phyloP scores from a whole-genome alignment of 345 rosid genomes.

The Bruguiera gymnorhiza region DNA sequence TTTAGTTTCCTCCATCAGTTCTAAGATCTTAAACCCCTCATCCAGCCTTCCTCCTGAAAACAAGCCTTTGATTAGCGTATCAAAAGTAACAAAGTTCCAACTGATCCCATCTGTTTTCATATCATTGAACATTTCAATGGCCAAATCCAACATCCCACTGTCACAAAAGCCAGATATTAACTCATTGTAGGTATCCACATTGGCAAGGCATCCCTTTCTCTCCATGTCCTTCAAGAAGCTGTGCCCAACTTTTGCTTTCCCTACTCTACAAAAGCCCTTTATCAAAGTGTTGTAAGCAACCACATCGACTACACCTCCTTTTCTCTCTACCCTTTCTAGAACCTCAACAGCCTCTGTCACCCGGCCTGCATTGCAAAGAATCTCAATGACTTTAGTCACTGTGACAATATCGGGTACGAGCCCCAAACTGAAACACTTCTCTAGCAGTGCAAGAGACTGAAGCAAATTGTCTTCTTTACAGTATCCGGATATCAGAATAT shows the following conservation, averaged over 20 bases:
- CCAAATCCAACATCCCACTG: conserved; percentile 52
- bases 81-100: conserved; percentile 60
- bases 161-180: conserved; percentile 64
- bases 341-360: conserved; percentile 67
- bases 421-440: conserved; percentile 67
- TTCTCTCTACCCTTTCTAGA: conserved; percentile 64
- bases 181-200: conserved; percentile 61
- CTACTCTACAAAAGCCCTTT: conserved; percentile 56
- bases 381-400: conserved; percentile 60
- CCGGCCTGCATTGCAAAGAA: conserved; percentile 63
- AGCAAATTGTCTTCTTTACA: conserved; percentile 64
- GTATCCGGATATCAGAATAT: conserved; percentile 66
- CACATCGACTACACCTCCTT: conserved; percentile 58
- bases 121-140: conserved; percentile 61
- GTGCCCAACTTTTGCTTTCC: conserved; percentile 57
- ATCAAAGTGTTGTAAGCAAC: conserved; percentile 72
- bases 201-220: conserved; percentile 69
- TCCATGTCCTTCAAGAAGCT: conserved; percentile 73
- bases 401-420: conserved; percentile 63
- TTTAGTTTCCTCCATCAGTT: conserved; percentile 63
- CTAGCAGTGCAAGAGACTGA: conserved; percentile 69
- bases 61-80: conserved; percentile 54
- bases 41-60: conserved; percentile 48
- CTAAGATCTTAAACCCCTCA: conserved; percentile 66
- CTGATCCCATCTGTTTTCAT: conserved; percentile 72